These are phyloP conservation scores for Rutstroemia sp. DNA, from an alignment of 2,329 filamentous ascomycete genomes.

Conservation along the genomic window DNA sequence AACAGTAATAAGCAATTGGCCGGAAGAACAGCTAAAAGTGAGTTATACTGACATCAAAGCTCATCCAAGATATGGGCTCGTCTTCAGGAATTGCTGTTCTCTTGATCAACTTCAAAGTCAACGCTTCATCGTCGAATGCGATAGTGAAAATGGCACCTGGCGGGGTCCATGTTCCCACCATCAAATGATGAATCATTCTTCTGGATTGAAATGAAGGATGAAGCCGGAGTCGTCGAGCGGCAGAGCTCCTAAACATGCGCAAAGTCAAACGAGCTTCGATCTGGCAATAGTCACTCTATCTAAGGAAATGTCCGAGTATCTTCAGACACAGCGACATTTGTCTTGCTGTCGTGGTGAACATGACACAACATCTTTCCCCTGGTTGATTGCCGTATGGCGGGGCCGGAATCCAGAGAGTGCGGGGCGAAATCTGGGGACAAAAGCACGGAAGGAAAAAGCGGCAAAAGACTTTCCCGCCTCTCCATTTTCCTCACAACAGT, in stretches of 20 bases:
- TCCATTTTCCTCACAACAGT: not conserved
- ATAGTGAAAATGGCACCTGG: constrained; percentile 87
- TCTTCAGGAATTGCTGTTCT: constrained; percentile 73
- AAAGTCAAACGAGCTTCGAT: not conserved
- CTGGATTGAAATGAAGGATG: not conserved
- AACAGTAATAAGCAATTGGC: not conserved
- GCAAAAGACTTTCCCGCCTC: constrained; percentile 7
- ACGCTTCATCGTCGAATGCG: constrained; percentile 74
- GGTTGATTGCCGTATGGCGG: not conserved
- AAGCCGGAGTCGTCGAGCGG: not conserved
- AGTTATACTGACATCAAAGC: constrained; percentile 62
- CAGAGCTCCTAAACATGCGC: not conserved
- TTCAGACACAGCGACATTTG: not conserved
- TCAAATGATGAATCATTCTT: constrained; percentile 78
- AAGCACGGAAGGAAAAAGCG: not conserved
- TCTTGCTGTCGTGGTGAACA: not conserved
- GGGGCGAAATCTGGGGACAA: not conserved
- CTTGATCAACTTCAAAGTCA: constrained; percentile 69
- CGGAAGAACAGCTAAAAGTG: constrained; percentile 13
- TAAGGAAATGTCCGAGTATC: not conserved
- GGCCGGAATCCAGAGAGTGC: not conserved
- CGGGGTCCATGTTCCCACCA: constrained; percentile 88
- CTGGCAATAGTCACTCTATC: not conserved
- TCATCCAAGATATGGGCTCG: constrained; percentile 91
- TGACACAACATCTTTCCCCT: not conserved